Base-by-base conservation (phyloP, 2,329 filamentous ascomycete species). In the Nothophaeocryptopus gaeumannii region DNA sequence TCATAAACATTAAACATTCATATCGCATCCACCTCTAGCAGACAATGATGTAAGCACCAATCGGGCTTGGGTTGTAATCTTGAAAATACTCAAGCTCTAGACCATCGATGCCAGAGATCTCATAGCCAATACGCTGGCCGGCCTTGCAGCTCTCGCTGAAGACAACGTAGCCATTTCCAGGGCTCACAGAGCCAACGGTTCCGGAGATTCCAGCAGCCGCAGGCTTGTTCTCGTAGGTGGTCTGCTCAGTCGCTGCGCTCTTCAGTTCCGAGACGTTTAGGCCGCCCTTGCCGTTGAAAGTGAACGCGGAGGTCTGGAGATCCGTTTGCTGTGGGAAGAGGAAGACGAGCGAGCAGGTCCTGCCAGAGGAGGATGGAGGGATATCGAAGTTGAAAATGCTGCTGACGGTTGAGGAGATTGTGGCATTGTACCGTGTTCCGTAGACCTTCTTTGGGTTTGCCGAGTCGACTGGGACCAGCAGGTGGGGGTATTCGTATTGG, bases 301-400 rank as follows among this genome's bases (percentile, higher is more conserved):
- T 76, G 67, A 73, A 84, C 8, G 73, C 72, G 0, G 81, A 82
- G 1, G 81, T 83, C 67, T 80, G 68, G 12, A 85, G 77, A 32
- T 83, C 67, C n/a, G 72, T 61, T 54, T 80, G 67, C 43, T 71
- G 57, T 11, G 85, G 84, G 68, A 86, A 79, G 38, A 85, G 73
- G 78, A 88, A 88, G 50, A 84, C 71, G 7, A 87, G 72, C 45
- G 75, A 78, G 71, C 85, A 89, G 5, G 70, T 80, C 68, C 81
- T 80, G 57, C 79, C 80, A 5, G 71, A 59, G 58, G 80, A 74
- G 3, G 69, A 67, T 4, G 68, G 54, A 0, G 78, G 79, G 35
- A 88, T 79, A 61, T 85, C 82, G 68, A 88, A 88, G 72, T 85
- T 85, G 77, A 84, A 87, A 62, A 86, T 78, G 12, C 78, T 78